These are phyloP conservation scores for Teunomyces tritomae DNA, from an alignment of 805 yeast species.

Conservation along the genomic window DNA sequence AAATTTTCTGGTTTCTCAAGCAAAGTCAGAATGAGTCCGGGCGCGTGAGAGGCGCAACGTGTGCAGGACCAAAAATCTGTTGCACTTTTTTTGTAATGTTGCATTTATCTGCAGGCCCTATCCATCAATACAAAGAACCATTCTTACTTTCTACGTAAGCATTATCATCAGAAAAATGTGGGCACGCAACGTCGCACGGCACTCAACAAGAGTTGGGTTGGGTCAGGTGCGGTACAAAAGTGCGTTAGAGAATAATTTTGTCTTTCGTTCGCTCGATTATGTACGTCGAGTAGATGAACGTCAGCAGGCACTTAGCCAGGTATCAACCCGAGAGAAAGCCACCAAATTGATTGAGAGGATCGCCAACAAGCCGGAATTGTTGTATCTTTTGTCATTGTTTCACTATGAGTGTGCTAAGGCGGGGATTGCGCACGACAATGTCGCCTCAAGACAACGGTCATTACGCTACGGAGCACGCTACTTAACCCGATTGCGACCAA, in stretches of 20 bases:
- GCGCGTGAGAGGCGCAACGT: not conserved
- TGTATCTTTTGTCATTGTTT: slow-evolving; percentile 28
- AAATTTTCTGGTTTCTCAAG: not conserved
- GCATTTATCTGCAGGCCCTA: not conserved
- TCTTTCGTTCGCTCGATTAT: slow-evolving; percentile 20
- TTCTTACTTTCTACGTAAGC: too few relatives aligned
- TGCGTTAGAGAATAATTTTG: slow-evolving; percentile 9
- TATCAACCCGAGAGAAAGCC: slow-evolving; percentile 21
- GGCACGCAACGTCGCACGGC: not conserved
- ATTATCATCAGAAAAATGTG: not conserved
- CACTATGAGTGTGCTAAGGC: slow-evolving; percentile 28
- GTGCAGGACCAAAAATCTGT: not conserved
- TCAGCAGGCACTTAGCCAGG: slow-evolving; percentile 18
- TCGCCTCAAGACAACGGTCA: slow-evolving; percentile 10
- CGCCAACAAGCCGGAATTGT: slow-evolving; percentile 25
- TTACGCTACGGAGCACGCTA: slow-evolving; percentile 20
- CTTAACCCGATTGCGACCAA: slow-evolving; percentile 20
- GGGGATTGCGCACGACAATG: slow-evolving; percentile 22
- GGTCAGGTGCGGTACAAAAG: slow-evolving; percentile 2
- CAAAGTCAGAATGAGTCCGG: not conserved
- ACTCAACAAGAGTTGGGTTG: not conserved
- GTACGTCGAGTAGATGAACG: slow-evolving; percentile 27
- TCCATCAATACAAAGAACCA: not conserved
- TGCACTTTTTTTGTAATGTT: not conserved
- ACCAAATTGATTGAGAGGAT: slow-evolving; percentile 22